A percentile compares a stretch with the other conserved stretches of the same genome.
These are phyloP conservation scores for Hypholoma sublateritium DNA, from an alignment of 768 basidiomycete genomes.

Conservation along the genomic window DNA sequence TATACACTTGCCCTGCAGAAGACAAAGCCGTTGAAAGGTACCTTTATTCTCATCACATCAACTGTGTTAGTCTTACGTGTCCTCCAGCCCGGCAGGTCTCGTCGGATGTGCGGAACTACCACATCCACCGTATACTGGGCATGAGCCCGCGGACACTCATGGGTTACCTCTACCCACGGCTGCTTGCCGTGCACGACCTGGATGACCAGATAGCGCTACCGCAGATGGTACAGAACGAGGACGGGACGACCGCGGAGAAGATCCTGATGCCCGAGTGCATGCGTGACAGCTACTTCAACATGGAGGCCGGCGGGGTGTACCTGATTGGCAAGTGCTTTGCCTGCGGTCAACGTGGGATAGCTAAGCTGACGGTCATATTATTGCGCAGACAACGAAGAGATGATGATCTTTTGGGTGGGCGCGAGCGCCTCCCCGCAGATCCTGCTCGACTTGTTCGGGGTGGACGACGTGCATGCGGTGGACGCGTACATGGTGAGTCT, in stretches of 20 bases:
- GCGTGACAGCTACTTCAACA: slow-evolving; percentile 80
- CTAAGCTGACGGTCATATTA: not conserved
- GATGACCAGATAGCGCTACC: slow-evolving; percentile 70
- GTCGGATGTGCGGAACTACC: slow-evolving; percentile 91
- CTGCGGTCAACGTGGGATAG: not conserved
- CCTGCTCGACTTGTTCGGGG: slow-evolving; percentile 79
- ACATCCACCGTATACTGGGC: slow-evolving; percentile 72
- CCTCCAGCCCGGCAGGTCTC: slow-evolving; percentile 76
- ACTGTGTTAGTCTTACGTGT: not conserved
- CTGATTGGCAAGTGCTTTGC: slow-evolving; percentile 65
- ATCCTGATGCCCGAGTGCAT: slow-evolving; percentile 74
- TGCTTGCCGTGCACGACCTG: slow-evolving; percentile 88
- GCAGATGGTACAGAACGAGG: slow-evolving; percentile 31
- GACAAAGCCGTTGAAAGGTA: slow-evolving; percentile 92
- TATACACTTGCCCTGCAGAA: slow-evolving; percentile 83
- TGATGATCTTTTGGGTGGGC: slow-evolving; percentile 89
- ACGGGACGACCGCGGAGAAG: slow-evolving; percentile 45
- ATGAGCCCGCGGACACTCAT: slow-evolving; percentile 70
- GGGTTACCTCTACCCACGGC: slow-evolving; percentile 82
- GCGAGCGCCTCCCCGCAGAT: slow-evolving; percentile 78
- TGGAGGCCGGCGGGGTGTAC: slow-evolving; percentile 92
- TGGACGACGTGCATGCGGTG: slow-evolving; percentile 73
- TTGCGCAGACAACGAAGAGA: slow-evolving; percentile 25
- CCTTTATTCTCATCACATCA: not conserved
- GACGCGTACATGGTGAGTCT: slow-evolving; percentile 65